These are phyloP conservation scores for Euphorbia lathyris DNA, from an alignment of 345 rosid species.

Conservation along the genomic window DNA sequence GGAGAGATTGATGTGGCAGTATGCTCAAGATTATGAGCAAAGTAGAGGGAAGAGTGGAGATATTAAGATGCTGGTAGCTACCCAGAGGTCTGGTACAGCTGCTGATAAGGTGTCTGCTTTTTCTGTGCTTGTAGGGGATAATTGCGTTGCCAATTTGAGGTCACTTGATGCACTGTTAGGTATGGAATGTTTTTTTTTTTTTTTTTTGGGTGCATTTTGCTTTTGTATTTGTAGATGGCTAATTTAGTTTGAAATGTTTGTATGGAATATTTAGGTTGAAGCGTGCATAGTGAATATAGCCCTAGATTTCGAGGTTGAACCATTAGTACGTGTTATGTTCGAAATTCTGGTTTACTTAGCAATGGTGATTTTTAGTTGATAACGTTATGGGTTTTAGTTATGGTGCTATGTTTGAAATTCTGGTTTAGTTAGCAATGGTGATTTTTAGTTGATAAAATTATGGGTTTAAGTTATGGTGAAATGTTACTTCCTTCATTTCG, in stretches of 20 bases:
- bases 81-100: constrained; percentile 91
- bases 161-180: constrained; percentile 92
- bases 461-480: too few relatives aligned
- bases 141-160: constrained; percentile 82
- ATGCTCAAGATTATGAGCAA: constrained; percentile 53
- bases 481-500: too few relatives aligned
- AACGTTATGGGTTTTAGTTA: neutral
- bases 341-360: neutral
- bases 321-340: neutral
- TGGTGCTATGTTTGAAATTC: too few relatives aligned
- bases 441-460: too few relatives aligned
- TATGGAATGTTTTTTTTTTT: constrained; percentile 23
- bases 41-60: constrained; percentile 75
- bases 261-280: too few relatives aligned
- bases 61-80: constrained; percentile 78
- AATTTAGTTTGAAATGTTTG: neutral
- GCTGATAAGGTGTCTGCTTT: constrained; percentile 91
- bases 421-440: too few relatives aligned
- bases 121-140: constrained; percentile 82
- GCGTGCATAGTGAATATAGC: neutral
- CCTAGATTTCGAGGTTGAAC: neutral
- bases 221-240: neutral
- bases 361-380: neutral
- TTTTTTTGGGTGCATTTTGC: neutral
- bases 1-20: constrained; percentile 84